phyloP scores from a whole-genome alignment of 169 alveolate species.

The Cryptosporidium bovis region DNA sequence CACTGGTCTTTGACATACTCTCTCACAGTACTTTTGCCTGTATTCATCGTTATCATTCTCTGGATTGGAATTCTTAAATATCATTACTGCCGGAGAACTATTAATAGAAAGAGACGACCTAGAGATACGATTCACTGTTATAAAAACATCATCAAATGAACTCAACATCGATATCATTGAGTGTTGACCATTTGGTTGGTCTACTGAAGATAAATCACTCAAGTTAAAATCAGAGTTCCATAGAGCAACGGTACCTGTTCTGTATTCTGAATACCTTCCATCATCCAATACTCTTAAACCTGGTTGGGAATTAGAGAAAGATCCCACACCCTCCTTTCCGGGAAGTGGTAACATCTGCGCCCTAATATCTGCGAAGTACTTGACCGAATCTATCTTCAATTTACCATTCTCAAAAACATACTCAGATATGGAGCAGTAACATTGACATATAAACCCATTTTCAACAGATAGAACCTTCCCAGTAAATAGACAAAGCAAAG shows the following conservation, averaged over 20 bases:
- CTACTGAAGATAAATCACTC: constrained; percentile 6
- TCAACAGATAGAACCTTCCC: constrained; percentile 43
- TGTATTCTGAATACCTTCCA: constrained; percentile 8
- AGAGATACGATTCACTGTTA: constrained; percentile 32
- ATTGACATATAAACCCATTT: constrained; percentile 57
- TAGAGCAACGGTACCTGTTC: constrained; percentile 60
- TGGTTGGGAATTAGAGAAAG: constrained; percentile 32
- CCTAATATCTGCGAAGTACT: constrained; percentile 31
- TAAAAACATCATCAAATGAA: constrained; percentile 44
- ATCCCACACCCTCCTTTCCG: constrained; percentile 35
- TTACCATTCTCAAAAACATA: constrained; percentile 25
- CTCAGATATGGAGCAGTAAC: constrained; percentile 55
- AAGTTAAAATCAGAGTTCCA: constrained; percentile 45
- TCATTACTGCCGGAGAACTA: constrained; percentile 26
- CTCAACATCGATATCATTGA: constrained; percentile 4
- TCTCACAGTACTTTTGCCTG: constrained; percentile 32
- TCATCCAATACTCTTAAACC: constrained; percentile 8
- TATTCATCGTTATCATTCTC: constrained; percentile 19
- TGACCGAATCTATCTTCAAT: constrained; percentile 29
- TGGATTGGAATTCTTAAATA: constrained; percentile 10
- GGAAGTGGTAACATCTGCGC: not conserved
- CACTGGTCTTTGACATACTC: constrained; percentile 40
- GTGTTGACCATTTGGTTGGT: constrained; percentile 3
- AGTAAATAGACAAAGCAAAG: constrained; percentile 21
- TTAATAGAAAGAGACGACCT: not conserved